phyloP scores from a whole-genome alignment of 140 eudicot genomes.

The Ambrosia hybrid region DNA sequence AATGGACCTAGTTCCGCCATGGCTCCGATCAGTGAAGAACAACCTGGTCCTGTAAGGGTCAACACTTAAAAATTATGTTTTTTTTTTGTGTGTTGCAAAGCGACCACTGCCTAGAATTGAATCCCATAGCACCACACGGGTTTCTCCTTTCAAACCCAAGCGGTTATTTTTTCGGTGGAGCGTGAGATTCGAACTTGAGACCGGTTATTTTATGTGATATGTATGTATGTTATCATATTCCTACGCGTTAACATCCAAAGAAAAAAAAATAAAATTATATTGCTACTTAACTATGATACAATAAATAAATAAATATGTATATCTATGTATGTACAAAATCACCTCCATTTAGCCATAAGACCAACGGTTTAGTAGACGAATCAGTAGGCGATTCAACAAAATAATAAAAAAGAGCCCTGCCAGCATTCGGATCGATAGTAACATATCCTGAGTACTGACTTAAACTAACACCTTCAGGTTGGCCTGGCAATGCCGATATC shows the following conservation, averaged over 20 bases:
- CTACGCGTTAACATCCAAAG: too few species aligned
- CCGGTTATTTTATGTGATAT: too few species aligned
- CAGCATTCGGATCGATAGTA: constrained; percentile 28
- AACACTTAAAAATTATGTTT: too few species aligned
- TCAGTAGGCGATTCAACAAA: constrained; percentile 34
- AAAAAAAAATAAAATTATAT: too few species aligned
- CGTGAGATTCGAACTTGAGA: too few species aligned
- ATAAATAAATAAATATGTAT: not conserved
- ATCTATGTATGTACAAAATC: not conserved
- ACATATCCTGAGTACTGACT: constrained; percentile 38
- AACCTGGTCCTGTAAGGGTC: constrained; percentile 22
- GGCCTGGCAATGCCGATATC: constrained; percentile 13
- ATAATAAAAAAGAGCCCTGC: constrained; percentile 35
- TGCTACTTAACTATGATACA: too few species aligned
- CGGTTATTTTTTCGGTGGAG: too few species aligned
- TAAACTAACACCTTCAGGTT: not conserved
- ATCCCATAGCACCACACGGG: too few species aligned
- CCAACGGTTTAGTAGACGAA: constrained; percentile 34
- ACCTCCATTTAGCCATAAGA: constrained; percentile 44
- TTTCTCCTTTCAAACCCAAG: too few species aligned
- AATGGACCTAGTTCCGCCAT: constrained; percentile 36
- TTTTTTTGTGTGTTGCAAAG: too few species aligned
- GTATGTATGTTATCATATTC: too few species aligned
- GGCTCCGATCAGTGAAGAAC: constrained; percentile 41
- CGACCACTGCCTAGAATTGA: too few species aligned